Conservation (phyloP, 2,329 filamentous ascomycete species). For the Aspergillus sp. region DNA sequence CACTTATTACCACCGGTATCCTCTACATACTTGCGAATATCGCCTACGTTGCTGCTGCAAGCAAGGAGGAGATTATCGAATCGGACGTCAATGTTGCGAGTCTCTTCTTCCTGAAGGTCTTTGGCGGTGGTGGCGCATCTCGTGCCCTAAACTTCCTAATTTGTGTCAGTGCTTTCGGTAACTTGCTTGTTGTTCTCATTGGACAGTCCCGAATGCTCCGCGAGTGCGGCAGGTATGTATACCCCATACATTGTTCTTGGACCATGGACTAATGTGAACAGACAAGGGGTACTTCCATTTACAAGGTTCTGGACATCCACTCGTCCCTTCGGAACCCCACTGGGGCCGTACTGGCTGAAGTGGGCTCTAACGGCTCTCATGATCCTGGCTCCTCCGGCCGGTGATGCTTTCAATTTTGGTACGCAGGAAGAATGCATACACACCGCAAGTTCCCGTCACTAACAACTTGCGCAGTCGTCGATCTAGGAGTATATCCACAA, state of each 20-base stretch:
- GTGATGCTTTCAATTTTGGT: conserved; percentile 65
- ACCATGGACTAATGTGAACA: conserved; percentile 16
- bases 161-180: conserved; percentile 59
- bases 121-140: conserved; percentile 51
- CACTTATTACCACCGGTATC: conserved; percentile 52
- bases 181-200: conserved; percentile 57
- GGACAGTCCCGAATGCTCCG: conserved; percentile 58
- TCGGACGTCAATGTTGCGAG: conserved; percentile 57
- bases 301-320: conserved; percentile 63
- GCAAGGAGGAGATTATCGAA: conserved; percentile 53
- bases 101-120: conserved; percentile 60
- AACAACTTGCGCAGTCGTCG: conserved; percentile 49
- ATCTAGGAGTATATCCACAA: conserved; percentile 58
- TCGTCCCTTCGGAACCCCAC: conserved; percentile 61
- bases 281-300: conserved; percentile 63
- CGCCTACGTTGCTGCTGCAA: conserved; percentile 60
- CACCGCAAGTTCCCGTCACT: neutral
- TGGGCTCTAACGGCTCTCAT: conserved; percentile 60
- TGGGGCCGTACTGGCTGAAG: conserved; percentile 60
- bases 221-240: conserved; percentile 55
- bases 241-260: neutral
- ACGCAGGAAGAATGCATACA: conserved; percentile 13
- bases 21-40: conserved; percentile 62
- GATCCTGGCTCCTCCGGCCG: conserved; percentile 61
- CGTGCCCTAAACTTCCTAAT: conserved; percentile 59